phyloP scores from a whole-genome alignment of 202 grass and related monocot species.

The Hordeum pubiflorum region DNA sequence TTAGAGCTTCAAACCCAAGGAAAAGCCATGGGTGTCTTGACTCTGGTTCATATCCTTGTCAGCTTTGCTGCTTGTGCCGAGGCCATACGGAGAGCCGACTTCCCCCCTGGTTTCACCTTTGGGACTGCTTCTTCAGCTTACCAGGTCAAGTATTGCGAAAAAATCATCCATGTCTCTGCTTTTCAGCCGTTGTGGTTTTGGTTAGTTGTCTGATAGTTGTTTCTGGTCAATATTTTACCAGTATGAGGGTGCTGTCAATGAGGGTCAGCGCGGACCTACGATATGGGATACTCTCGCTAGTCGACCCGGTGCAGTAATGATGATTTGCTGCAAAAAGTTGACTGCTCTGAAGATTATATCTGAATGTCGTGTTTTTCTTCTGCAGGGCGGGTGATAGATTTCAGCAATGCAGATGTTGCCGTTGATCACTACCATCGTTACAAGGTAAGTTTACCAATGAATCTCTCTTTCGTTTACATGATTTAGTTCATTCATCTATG shows the following conservation, averaged over 20 bases:
- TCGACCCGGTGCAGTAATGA: slow-evolving; percentile 47
- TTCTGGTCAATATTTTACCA: slow-evolving; percentile 27
- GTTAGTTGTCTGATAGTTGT: slow-evolving; percentile 4
- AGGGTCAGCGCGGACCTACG: slow-evolving; percentile 63
- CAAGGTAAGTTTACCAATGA: slow-evolving; percentile 41
- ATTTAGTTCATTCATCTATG: slow-evolving; percentile 13
- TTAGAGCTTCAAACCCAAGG: slow-evolving; percentile 10
- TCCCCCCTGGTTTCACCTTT: slow-evolving; percentile 78
- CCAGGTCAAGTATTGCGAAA: slow-evolving; percentile 40
- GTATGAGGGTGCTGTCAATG: slow-evolving; percentile 89
- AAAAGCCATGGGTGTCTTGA: slow-evolving; percentile 37
- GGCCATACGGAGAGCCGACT: slow-evolving; percentile 68
- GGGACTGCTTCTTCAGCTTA: slow-evolving; percentile 95
- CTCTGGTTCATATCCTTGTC: slow-evolving; percentile 40
- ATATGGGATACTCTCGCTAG: slow-evolving; percentile 88
- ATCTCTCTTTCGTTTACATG: neutral
- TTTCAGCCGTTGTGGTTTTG: neutral
- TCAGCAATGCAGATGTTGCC: slow-evolving; percentile 86
- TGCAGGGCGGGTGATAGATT: slow-evolving; percentile 83
- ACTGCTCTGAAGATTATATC: slow-evolving; percentile 9
- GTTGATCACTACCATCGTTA: slow-evolving; percentile 99
- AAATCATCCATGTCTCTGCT: neutral
- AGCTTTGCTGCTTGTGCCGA: slow-evolving; percentile 40
- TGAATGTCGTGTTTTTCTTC: neutral
- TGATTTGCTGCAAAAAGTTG: neutral